A percentile compares a stretch with the other conserved stretches of the same genome.
Conservation (phyloP, 225 moss, liverwort and hornwort species). For the Marchantia paleacea region DNA sequence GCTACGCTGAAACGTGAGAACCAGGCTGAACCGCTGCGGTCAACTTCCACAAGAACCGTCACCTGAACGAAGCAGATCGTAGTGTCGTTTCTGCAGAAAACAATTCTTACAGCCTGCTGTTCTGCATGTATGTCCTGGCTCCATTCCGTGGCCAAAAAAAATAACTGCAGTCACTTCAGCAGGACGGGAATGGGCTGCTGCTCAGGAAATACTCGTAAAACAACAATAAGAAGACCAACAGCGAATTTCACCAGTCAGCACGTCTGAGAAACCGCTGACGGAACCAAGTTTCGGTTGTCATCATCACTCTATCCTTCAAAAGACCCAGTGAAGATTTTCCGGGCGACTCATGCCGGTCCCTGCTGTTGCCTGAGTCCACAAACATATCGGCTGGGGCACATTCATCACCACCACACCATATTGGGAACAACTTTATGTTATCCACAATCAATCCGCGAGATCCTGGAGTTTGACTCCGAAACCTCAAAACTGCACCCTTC, state of each 20-base stretch:
- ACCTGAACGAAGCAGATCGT: neutral
- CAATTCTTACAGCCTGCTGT: no score
- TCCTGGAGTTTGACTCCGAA: conserved; percentile 29
- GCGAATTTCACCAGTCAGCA: conserved; percentile 19
- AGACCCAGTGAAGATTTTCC: neutral
- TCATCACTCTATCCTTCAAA: conserved; percentile 12
- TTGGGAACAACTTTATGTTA: conserved; percentile 24
- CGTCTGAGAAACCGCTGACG: conserved; percentile 34
- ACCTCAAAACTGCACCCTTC: neutral
- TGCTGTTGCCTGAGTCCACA: neutral
- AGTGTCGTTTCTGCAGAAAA: neutral
- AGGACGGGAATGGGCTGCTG: no score
- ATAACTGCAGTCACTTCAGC: no score
- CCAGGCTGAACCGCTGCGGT: neutral
- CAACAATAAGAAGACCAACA: neutral
- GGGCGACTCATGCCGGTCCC: neutral
- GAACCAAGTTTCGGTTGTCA: conserved; percentile 28
- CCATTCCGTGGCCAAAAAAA: no score
- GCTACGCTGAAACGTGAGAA: neutral
- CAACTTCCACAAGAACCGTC: neutral
- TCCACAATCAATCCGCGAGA: conserved; percentile 27
- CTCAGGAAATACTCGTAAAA: no score
- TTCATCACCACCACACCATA: neutral
- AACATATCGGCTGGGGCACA: neutral
- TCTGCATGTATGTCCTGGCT: no score